phyloP scores from a whole-genome alignment of 1,284 basidiomycete genomes.

The Baeospora myosura region DNA sequence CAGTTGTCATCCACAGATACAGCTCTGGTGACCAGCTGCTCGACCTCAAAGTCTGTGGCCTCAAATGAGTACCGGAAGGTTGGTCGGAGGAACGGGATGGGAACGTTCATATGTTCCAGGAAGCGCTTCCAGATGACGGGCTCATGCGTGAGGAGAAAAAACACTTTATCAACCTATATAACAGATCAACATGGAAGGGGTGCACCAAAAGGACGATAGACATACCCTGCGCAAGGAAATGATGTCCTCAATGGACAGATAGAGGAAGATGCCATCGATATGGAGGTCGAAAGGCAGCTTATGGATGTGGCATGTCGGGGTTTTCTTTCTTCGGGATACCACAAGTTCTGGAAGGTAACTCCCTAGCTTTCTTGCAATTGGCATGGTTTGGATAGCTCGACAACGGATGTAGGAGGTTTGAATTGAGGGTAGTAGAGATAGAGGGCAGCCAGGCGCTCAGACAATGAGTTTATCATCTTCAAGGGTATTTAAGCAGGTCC shows the following conservation, averaged over 20 bases:
- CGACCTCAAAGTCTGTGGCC: conserved; percentile 49
- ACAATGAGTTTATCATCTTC: no score
- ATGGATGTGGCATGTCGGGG: background rate
- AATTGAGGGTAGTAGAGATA: no score
- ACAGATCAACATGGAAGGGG: background rate
- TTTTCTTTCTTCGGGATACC: no score
- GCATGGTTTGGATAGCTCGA: no score
- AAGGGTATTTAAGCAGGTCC: no score
- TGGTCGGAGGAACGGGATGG: conserved; percentile 58
- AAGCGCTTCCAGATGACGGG: conserved; percentile 65
- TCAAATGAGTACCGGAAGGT: conserved; percentile 39
- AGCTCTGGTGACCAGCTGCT: conserved; percentile 54
- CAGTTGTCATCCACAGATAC: conserved; percentile 56
- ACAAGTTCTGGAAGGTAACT: no score
- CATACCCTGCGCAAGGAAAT: conserved; percentile 43
- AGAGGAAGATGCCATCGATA: conserved; percentile 41
- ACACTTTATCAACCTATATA: conserved; percentile 43
- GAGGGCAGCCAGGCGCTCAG: no score
- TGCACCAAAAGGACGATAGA: conserved; percentile 4
- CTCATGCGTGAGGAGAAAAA: conserved; percentile 57
- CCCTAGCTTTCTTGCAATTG: no score
- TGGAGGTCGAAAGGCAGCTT: conserved; percentile 34
- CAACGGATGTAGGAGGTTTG: no score
- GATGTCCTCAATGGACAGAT: conserved; percentile 48
- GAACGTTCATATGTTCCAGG: conserved; percentile 42